A percentile compares a stretch with the other conserved stretches of the same genome.
phyloP scores from a whole-genome alignment of 1,139 yeast genomes.

The Zygotorulaspora mrakii region DNA sequence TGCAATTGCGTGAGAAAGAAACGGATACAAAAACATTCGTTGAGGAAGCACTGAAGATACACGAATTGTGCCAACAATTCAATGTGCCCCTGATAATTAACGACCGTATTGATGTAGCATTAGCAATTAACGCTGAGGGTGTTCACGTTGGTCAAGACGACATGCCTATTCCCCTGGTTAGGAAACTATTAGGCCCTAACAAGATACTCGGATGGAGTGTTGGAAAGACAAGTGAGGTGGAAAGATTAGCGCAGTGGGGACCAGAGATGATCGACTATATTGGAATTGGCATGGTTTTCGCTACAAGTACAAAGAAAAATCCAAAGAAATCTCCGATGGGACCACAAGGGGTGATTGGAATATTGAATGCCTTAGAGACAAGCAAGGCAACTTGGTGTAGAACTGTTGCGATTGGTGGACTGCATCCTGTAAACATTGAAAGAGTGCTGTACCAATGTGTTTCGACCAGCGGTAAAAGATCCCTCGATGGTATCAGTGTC shows the following conservation, averaged over 20 bases:
- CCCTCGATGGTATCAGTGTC: conserved; percentile 75
- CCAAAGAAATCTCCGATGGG: conserved; percentile 55
- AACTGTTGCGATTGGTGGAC: conserved; percentile 84
- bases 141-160: conserved; percentile 95
- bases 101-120: conserved; percentile 84
- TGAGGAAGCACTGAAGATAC: conserved; percentile 56
- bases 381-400: conserved; percentile 42
- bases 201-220: conserved; percentile 83
- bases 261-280: conserved; percentile 64
- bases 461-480: conserved; percentile 46
- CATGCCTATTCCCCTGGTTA: conserved; percentile 60
- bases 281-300: conserved; percentile 81
- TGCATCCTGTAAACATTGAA: conserved; percentile 61
- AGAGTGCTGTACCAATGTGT: conserved; percentile 48
- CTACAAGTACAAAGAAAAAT: conserved; percentile 70
- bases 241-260: conserved; percentile 49
- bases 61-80: conserved; percentile 53
- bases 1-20: conserved; percentile 80
- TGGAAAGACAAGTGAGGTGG: conserved; percentile 55
- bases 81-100: conserved; percentile 80
- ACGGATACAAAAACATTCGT: conserved; percentile 67
- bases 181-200: conserved; percentile 63
- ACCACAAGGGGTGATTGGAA: conserved; percentile 57
- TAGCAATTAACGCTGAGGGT: conserved; percentile 88
- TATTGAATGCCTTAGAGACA: conserved; percentile 48